Evolutionary conservation across 2,329 filamentous ascomycete genomes (phyloP), one percentile per base, ranked within the genome.

Genomic region (Helotiales sp.): DNA sequence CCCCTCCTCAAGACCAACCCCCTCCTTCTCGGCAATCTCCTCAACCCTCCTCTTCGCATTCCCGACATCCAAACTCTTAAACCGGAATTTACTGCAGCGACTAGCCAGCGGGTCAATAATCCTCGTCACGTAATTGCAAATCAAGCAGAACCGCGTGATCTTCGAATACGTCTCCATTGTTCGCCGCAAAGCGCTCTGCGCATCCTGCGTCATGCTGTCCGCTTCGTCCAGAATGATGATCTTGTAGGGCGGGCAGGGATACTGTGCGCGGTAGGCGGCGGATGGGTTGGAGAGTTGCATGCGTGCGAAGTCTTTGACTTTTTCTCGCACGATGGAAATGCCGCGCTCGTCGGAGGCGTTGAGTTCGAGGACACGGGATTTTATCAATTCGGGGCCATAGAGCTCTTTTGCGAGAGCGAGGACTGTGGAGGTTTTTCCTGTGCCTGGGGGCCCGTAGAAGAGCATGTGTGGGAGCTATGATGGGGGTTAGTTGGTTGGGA

Each of bases 281-380:
- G 84, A 83, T 0, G 93, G 89, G 72, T 96, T 93, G 32, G 92
- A 94, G 69, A 98, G 87, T 79, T 97, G 95, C 85, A 96, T 95
- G 68, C 95, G 89, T 24, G 96, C 96, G 79, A 99, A 99, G 80
- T 97, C 91, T 80, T 99, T 99, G 79, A 99, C 93, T 80, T 98
- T 98, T 77, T 97, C 93, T 61, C 96, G 91, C 43, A 99, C 95
- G 71, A 99, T 98, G 68, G 89, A 91, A 78, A 99, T 98, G 62
- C 96, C 96, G 72, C 96, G 94, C 82, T 99, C 96, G 81, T 99
- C 96, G 43, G 96, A 99, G 74, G 96, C 96, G 81, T 99, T 99
- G 76, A 99, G 89, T 82, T 99, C 96, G 69, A 99, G 92, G n/a
- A 99, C 96, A 58, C 96, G 91, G 15, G 93, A 89, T 76, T 93